These are phyloP conservation scores for Blastocystis sp. DNA, from an alignment of 352 stramenopile genomes.

Conservation along the genomic window DNA sequence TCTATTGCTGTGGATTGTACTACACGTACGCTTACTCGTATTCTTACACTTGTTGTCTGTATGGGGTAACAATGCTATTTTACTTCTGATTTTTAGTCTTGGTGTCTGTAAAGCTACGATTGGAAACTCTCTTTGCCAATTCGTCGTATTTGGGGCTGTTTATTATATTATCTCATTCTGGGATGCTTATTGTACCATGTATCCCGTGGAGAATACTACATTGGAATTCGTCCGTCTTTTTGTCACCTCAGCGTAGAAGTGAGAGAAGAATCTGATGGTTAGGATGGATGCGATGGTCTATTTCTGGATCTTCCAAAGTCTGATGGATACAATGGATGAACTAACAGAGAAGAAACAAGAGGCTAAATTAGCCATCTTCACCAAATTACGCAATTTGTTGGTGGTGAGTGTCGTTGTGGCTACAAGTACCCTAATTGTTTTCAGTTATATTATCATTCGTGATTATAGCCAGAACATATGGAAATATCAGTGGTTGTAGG, in stretches of 20 bases:
- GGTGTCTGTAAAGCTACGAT: constrained; percentile 35
- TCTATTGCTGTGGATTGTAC: constrained; percentile 48
- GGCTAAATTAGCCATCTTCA: constrained; percentile 60
- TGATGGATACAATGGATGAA: constrained; percentile 63
- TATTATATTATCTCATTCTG: constrained; percentile 55
- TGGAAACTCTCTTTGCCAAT: not conserved
- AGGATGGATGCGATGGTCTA: constrained; percentile 55
- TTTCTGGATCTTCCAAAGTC: constrained; percentile 62
- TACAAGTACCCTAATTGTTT: constrained; percentile 37
- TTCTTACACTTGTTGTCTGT: constrained; percentile 55
- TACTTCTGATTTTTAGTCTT: not conserved
- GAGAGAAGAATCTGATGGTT: not conserved
- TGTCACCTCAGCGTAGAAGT: constrained; percentile 19
- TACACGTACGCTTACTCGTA: constrained; percentile 37
- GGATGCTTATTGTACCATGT: constrained; percentile 49
- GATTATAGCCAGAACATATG: constrained; percentile 29
- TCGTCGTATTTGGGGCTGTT: constrained; percentile 12
- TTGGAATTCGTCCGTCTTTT: constrained; percentile 4
- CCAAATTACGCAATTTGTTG: constrained; percentile 24
- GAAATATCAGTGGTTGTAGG: constrained; percentile 62
- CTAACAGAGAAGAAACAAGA: constrained; percentile 60
- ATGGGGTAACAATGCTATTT: constrained; percentile 60
- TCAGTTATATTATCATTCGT: constrained; percentile 51
- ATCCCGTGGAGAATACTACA: not conserved
- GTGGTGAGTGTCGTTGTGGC: constrained; percentile 50